Conservation (phyloP, 2,329 filamentous ascomycete species). For the Venturia effusa region DNA sequence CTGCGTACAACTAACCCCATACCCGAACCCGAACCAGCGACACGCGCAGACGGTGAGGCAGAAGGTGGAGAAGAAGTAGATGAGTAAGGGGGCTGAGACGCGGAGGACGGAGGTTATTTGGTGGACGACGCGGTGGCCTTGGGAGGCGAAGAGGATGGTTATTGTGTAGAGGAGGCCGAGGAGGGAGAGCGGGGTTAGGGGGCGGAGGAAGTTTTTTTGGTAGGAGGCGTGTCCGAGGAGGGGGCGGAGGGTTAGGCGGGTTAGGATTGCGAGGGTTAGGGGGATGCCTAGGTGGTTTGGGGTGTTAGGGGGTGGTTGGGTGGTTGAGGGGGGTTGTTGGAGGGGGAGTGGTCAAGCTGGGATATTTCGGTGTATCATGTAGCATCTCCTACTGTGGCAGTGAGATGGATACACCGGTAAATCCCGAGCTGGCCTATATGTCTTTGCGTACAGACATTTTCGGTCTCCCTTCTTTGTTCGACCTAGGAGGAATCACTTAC, state of each 20-base stretch:
- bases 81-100: conserved; percentile 67
- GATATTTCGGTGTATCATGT: too few relatives aligned
- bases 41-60: conserved; percentile 53
- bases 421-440: too few relatives aligned
- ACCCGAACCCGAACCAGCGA: conserved; percentile 60
- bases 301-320: background rate
- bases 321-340: too few relatives aligned
- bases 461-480: too few relatives aligned
- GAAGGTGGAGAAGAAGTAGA: conserved; percentile 74
- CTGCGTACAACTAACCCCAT: conserved; percentile 60
- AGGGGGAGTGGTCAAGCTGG: too few relatives aligned
- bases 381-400: too few relatives aligned
- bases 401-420: too few relatives aligned
- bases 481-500: conserved; percentile 12
- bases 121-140: conserved; percentile 64
- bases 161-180: conserved; percentile 83
- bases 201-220: conserved; percentile 57
- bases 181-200: conserved; percentile 61
- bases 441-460: too few relatives aligned
- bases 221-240: conserved; percentile 51
- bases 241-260: conserved; percentile 50
- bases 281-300: conserved; percentile 47
- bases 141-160: conserved; percentile 72
- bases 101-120: conserved; percentile 76
- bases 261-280: conserved; percentile 67